Conservation (phyloP, 805 yeast species). For the Isabelozyma heimii region DNA sequence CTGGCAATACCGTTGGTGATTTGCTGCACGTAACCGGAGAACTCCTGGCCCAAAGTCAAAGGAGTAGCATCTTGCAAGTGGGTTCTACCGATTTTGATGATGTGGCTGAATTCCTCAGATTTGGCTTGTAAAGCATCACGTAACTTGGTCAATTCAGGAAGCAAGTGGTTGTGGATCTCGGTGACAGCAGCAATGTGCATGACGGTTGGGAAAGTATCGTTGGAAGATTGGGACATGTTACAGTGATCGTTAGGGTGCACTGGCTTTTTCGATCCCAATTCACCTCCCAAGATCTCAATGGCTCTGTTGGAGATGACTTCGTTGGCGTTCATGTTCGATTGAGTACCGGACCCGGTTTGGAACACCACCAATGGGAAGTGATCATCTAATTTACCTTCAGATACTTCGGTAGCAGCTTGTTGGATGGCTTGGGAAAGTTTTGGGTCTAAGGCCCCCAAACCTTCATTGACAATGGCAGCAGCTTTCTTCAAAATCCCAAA, state of each 20-base stretch:
- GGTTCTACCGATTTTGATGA: conserved; percentile 98
- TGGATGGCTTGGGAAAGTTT: conserved; percentile 80
- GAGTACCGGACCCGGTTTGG: conserved; percentile 99
- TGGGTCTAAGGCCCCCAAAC: conserved; percentile 78
- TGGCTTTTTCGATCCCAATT: conserved; percentile 85
- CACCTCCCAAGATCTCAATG: conserved; percentile 92
- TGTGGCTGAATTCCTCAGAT: conserved; percentile 78
- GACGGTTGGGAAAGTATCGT: conserved; percentile 98
- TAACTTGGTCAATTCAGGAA: conserved; percentile 78
- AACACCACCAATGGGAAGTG: conserved; percentile 98
- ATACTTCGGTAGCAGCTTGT: conserved; percentile 93
- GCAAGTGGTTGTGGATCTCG: conserved; percentile 69
- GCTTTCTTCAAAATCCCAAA: conserved; percentile 94
- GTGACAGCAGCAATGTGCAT: conserved; percentile 99
- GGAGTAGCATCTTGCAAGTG: conserved; percentile 99
- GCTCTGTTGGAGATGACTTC: conserved; percentile 99
- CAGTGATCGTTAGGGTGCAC: conserved; percentile 99
- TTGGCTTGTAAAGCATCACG: conserved; percentile 77
- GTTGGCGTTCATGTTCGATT: conserved; percentile 98
- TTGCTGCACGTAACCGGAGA: conserved; percentile 95
- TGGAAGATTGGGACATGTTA: conserved; percentile 97
- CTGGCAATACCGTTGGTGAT: conserved; percentile 86
- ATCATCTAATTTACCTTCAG: conserved; percentile 84
- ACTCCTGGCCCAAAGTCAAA: conserved; percentile 95
- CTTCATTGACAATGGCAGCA: conserved; percentile 86